These are phyloP conservation scores for Globisporangium radiosum DNA, from an alignment of 352 stramenopile genomes.

Conservation along the genomic window DNA sequence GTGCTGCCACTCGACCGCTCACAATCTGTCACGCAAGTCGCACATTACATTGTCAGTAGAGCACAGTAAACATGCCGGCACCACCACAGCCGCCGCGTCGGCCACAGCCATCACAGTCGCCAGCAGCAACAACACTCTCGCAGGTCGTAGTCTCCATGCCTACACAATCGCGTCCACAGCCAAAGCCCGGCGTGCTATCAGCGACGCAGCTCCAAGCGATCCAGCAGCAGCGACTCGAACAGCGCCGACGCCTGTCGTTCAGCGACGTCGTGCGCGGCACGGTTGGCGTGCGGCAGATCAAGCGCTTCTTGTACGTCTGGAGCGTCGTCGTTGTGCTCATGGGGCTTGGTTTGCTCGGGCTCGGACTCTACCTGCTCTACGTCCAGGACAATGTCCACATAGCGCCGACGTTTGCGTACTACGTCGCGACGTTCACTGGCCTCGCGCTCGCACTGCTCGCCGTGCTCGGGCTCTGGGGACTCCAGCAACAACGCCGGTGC, in stretches of 20 bases:
- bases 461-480: slow-evolving; percentile 33
- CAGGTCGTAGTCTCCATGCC: slow-evolving; percentile 5
- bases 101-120: not conserved
- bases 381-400: slow-evolving; percentile 54
- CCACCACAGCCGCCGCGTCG: not conserved
- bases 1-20: no score
- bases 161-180: not conserved
- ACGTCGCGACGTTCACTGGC: slow-evolving; percentile 41
- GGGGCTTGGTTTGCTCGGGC: slow-evolving; percentile 32
- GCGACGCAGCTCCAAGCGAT: slow-evolving; percentile 18
- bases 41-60: not conserved
- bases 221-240: slow-evolving; percentile 25
- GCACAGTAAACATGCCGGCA: not conserved
- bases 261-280: slow-evolving; percentile 29
- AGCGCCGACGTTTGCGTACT: slow-evolving; percentile 38
- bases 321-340: slow-evolving; percentile 44
- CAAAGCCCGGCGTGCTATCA: slow-evolving; percentile 8
- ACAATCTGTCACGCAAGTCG: not conserved
- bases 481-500: slow-evolving; percentile 44
- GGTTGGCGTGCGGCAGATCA: slow-evolving; percentile 21
- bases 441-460: slow-evolving; percentile 37
- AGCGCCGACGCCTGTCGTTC: slow-evolving; percentile 25
- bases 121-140: not conserved
- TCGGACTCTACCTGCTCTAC: slow-evolving; percentile 58
- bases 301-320: slow-evolving; percentile 51